A percentile compares a stretch with the other conserved stretches of the same genome.
Evolutionary conservation across 176 grass and related monocot species (phyloP).

Genomic region (Paspalum vaginatum): DNA sequence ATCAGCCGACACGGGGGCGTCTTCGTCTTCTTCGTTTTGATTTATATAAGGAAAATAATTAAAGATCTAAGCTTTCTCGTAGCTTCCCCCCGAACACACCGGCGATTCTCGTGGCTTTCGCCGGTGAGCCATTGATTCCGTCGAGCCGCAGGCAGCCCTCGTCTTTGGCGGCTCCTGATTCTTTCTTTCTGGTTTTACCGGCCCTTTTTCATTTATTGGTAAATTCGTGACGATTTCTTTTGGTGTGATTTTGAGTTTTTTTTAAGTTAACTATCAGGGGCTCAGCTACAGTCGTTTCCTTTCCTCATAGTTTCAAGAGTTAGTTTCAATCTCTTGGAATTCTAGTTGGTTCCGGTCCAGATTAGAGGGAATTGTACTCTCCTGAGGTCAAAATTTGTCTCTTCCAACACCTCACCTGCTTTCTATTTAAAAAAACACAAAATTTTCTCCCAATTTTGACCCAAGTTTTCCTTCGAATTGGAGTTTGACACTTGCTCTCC

Average conservation of each 20-base stretch:
- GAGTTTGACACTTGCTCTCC: not conserved
- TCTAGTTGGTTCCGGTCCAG: not conserved
- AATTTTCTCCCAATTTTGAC: not conserved
- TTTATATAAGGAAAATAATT: not conserved
- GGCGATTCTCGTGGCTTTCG: not conserved
- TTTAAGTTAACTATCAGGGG: not conserved
- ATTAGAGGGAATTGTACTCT: not conserved
- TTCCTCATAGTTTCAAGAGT: not conserved
- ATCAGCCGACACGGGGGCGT: not conserved
- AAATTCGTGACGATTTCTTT: not conserved
- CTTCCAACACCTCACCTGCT: not conserved
- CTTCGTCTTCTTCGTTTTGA: not conserved
- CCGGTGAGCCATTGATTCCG: constrained; percentile 24
- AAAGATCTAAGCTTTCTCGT: constrained; percentile 29
- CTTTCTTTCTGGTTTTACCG: not conserved
- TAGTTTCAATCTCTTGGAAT: not conserved
- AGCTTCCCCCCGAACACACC: not conserved
- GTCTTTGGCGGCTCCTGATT: not conserved
- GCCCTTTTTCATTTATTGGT: not conserved
- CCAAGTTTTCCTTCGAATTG: not conserved
- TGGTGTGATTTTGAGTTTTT: not conserved
- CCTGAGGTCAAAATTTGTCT: not conserved
- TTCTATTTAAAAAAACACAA: not conserved
- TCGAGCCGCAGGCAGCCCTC: not conserved
- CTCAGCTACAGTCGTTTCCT: not conserved